Evolutionary conservation across 2,329 filamentous ascomycete genomes (phyloP).

Genomic region (Xylaria sp.): DNA sequence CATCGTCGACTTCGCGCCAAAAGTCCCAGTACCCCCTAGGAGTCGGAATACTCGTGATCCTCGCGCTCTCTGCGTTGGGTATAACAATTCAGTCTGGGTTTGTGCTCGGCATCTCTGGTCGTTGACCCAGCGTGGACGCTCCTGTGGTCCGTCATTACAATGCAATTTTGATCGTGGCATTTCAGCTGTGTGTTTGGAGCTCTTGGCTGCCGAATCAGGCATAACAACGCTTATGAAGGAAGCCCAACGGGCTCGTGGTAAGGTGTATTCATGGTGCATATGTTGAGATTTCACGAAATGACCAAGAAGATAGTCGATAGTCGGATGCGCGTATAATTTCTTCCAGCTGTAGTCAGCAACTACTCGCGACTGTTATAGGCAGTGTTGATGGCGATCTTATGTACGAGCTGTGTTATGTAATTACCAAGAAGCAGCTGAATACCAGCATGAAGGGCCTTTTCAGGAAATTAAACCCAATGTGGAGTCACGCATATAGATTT

Average conservation of each 20-base stretch:
- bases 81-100: not conserved
- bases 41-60: not conserved
- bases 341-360: not conserved
- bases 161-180: slow-evolving; percentile 9
- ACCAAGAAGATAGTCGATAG: slow-evolving; percentile 8
- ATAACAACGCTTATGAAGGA: not conserved
- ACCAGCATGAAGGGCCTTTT: not conserved
- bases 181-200: not conserved
- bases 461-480: not conserved
- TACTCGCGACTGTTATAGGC: slow-evolving; percentile 6
- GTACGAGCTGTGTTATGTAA: not conserved
- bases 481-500: not conserved
- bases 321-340: slow-evolving; percentile 15
- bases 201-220: not conserved
- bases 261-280: not conserved
- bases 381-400: slow-evolving; percentile 14
- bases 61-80: not conserved
- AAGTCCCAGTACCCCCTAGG: not conserved
- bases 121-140: not conserved
- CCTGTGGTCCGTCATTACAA: not conserved
- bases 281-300: not conserved
- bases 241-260: not conserved
- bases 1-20: not conserved
- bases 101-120: not conserved
- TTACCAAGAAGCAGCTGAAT: slow-evolving; percentile 13